A percentile compares a stretch with the other conserved stretches of the same genome.
Evolutionary conservation across 2,329 filamentous ascomycete species (phyloP).

Genomic region (Catunica adiposa): DNA sequence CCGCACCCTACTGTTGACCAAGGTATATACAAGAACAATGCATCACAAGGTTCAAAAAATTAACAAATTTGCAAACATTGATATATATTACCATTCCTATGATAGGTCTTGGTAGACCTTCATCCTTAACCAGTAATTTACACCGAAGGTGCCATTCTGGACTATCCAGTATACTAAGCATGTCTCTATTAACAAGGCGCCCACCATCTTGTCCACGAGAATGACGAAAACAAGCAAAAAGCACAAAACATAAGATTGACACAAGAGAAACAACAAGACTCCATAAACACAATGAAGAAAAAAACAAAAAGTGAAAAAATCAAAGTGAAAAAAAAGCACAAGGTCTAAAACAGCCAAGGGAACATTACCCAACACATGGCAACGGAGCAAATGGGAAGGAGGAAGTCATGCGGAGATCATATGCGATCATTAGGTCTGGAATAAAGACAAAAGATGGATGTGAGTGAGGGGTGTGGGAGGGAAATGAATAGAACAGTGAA

Average conservation of each 20-base stretch:
- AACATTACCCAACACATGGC: slow-evolving; percentile 5
- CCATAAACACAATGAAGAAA: not conserved
- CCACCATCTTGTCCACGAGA: too few species aligned
- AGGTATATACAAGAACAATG: too few species aligned
- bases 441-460: too few species aligned
- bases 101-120: too few species aligned
- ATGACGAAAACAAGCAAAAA: not conserved
- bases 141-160: too few species aligned
- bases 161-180: too few species aligned
- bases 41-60: not conserved
- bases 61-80: not conserved
- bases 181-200: too few species aligned
- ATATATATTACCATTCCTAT: not conserved
- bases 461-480: not conserved
- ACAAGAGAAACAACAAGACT: slow-evolving; percentile 4
- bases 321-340: not conserved
- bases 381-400: not conserved
- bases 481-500: not conserved
- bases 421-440: slow-evolving; percentile 1
- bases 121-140: too few species aligned
- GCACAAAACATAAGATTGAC: not conserved
- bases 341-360: slow-evolving; percentile 2
- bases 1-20: not conserved
- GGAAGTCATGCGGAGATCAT: slow-evolving; percentile 4
- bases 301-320: not conserved